Evolutionary conservation across 2,329 filamentous ascomycete genomes (phyloP).

Genomic region (Dactylellina cionopaga): DNA sequence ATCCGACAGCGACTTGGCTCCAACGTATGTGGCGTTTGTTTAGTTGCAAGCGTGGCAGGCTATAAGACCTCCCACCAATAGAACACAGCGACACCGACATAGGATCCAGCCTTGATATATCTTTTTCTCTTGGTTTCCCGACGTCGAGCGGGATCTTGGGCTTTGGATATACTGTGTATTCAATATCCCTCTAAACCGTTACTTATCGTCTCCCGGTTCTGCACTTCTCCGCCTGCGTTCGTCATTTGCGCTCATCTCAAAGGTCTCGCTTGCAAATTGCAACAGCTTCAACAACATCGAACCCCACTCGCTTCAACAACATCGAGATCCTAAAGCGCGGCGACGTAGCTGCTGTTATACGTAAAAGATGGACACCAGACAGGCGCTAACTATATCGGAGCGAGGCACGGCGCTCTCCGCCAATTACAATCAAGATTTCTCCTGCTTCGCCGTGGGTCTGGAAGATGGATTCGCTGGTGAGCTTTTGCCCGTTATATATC

Average conservation of each 20-base stretch:
- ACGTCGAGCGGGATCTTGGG: not conserved
- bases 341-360: not conserved
- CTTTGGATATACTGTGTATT: not conserved
- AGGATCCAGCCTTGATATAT: constrained; percentile 39
- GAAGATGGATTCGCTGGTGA: constrained; percentile 86
- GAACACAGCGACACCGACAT: constrained; percentile 8
- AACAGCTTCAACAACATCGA: constrained; percentile 26
- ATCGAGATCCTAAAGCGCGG: not conserved
- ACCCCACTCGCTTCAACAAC: not conserved
- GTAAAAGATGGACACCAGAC: constrained; percentile 83
- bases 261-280: constrained; percentile 43
- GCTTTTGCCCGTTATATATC: constrained; percentile 57
- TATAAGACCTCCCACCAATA: constrained; percentile 14
- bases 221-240: not conserved
- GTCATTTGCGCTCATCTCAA: not conserved
- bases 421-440: constrained; percentile 85
- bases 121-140: not conserved
- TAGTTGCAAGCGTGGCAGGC: not conserved
- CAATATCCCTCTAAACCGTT: not conserved
- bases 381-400: constrained; percentile 79
- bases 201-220: not conserved
- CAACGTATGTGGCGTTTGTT: constrained; percentile 34
- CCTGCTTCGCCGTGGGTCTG: constrained; percentile 85
- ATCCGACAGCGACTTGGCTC: constrained; percentile 4
- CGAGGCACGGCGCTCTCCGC: constrained; percentile 81